A percentile compares a stretch with the other conserved stretches of the same genome.
Evolutionary conservation across 768 basidiomycete species (phyloP).

Genomic region (Collybia sp.): DNA sequence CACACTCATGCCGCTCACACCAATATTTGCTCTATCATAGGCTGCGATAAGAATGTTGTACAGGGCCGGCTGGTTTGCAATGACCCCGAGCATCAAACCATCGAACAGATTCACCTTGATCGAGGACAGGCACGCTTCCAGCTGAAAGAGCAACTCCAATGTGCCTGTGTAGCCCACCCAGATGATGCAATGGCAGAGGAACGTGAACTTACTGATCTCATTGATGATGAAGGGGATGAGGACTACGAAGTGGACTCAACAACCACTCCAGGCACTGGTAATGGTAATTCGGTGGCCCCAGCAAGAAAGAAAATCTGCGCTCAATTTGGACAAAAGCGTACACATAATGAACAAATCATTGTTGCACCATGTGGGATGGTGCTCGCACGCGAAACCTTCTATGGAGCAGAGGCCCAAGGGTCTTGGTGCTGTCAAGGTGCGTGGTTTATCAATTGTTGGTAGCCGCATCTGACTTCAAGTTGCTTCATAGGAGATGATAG

Average conservation of each 20-base stretch:
- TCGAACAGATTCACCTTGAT: slow-evolving; percentile 15
- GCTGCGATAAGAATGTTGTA: no score
- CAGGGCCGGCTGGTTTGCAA: no score
- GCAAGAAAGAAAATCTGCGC: slow-evolving; percentile 6
- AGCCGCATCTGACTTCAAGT: no score
- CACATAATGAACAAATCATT: slow-evolving; percentile 15
- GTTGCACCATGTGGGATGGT: slow-evolving; percentile 16
- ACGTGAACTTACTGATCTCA: no score
- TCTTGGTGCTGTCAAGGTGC: no score
- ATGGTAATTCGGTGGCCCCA: no score
- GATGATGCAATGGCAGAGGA: not conserved
- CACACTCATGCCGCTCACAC: slow-evolving; percentile 8
- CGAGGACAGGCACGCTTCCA: slow-evolving; percentile 18
- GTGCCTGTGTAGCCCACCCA: slow-evolving; percentile 5
- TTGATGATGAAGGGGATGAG: slow-evolving; percentile 3
- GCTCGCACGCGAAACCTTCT: slow-evolving; percentile 10
- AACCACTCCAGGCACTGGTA: slow-evolving; percentile 13
- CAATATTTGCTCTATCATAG: slow-evolving; percentile 13
- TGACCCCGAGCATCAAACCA: slow-evolving; percentile 12
- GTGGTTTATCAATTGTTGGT: no score
- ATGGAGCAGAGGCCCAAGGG: slow-evolving; percentile 18
- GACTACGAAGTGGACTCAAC: slow-evolving; percentile 5
- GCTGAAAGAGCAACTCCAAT: slow-evolving; percentile 12
- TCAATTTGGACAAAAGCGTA: slow-evolving; percentile 7
- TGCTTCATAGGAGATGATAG: slow-evolving; percentile 1